phyloP scores from a whole-genome alignment of 164 flowering plant species.

The Tetracentron sinense region DNA sequence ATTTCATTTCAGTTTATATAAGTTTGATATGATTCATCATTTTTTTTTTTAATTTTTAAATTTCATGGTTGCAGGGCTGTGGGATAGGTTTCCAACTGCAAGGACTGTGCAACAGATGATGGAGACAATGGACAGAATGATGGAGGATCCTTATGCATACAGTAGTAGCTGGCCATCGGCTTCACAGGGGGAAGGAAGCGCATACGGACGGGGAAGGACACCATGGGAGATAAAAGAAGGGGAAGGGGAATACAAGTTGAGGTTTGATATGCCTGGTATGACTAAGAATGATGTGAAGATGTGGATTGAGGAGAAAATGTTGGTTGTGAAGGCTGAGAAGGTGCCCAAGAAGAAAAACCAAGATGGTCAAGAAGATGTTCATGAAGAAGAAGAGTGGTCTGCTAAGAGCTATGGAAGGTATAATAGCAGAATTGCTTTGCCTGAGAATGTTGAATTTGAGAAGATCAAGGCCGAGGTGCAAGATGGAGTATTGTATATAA shows the following conservation, averaged over 20 bases:
- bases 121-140: constrained; percentile 77
- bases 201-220: constrained; percentile 64
- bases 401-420: constrained; percentile 72
- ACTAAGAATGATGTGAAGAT: constrained; percentile 72
- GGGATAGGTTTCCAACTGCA: constrained; percentile 82
- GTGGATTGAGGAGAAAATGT: constrained; percentile 81
- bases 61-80: constrained; percentile 41
- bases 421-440: constrained; percentile 62
- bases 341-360: constrained; percentile 19
- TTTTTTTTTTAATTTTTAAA: not conserved
- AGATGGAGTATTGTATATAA: constrained; percentile 78
- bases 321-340: constrained; percentile 74
- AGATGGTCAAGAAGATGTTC: constrained; percentile 8
- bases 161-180: constrained; percentile 25
- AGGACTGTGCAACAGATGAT: constrained; percentile 82
- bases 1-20: too few relatives aligned
- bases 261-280: constrained; percentile 96
- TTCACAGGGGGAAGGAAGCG: constrained; percentile 21
- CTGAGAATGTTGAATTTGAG: constrained; percentile 71
- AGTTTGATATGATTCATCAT: not conserved
- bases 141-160: constrained; percentile 67
- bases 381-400: constrained; percentile 51
- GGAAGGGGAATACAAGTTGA: constrained; percentile 54
- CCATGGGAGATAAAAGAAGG: constrained; percentile 90
- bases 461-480: constrained; percentile 74